Base-by-base conservation (phyloP, 352 stramenopile species). In the Aphanomyces stellatus region DNA sequence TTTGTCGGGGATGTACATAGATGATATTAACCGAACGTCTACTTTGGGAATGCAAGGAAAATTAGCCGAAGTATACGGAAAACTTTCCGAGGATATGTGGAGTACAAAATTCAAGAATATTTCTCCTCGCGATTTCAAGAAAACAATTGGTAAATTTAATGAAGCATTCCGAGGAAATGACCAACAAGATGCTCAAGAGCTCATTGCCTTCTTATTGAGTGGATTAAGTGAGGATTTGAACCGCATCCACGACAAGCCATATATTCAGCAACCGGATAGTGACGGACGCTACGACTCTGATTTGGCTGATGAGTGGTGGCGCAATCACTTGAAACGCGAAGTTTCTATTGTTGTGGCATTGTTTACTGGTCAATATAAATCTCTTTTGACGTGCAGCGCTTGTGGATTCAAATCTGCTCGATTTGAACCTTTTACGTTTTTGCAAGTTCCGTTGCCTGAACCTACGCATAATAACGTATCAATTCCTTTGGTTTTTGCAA, bases 281-380 rank as follows among this genome's bases (percentile, higher is more conserved):
- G 96, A 99, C 73, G 96, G 96, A n/a, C 87, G 96, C 22, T 96
- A 96, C 37, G 98, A 99, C 74, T 85, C 85, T 8, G 97, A 99
- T 74, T 75, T 99, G 28, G 98, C 97, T 10, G 91, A 99, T 64
- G 98, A 99, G 73, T 99, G 97, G 96, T 99, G 98, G 98, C 78
- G 88, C 17, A 98, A 99, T 70, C 96, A 99, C 75, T 80, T 99
- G 27, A 88, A 96, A 41, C 81, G 98, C 31, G 97, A 99, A 75
- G 87, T 99, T 43, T 99, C 91, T 10, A 98, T 99, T 61, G 96
- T 99, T 53, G 96, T 99, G 17, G 97, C 96, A n/a, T 80, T 99
- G 4, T 99, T 99, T 71, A 98, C 93, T 8, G 98, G 98, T 0
- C 97, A 99, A 79, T 99, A 99, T 81, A 98, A 99, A 73, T 98